Conservation (phyloP, 2,329 filamentous ascomycete genomes). For the Microcyclosporella mali region DNA sequence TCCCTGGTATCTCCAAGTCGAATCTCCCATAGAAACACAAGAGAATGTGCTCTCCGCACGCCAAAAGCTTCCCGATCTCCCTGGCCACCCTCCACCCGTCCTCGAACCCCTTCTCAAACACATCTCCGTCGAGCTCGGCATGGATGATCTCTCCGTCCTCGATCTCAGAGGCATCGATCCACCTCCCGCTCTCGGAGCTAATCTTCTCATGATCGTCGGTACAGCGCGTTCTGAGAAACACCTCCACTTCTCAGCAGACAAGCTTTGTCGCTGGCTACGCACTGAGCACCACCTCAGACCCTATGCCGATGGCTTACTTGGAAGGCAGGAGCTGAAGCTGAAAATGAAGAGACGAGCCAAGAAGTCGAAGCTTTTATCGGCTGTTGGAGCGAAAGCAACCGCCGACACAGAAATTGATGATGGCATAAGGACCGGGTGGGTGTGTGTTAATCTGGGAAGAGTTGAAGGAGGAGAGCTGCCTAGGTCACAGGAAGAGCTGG, state of each 20-base stretch:
- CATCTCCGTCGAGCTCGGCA: slow-evolving; percentile 74
- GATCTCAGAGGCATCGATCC: slow-evolving; percentile 82
- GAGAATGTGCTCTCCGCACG: slow-evolving; percentile 44
- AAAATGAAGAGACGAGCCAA: slow-evolving; percentile 75
- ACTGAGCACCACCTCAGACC: slow-evolving; percentile 66
- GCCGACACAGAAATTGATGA: slow-evolving; percentile 64
- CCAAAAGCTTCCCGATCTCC: slow-evolving; percentile 58
- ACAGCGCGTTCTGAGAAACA: slow-evolving; percentile 91
- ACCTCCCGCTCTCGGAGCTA: slow-evolving; percentile 77
- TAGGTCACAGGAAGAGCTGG: slow-evolving; percentile 31
- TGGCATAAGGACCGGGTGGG: slow-evolving; percentile 88
- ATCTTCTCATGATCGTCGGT: slow-evolving; percentile 86
- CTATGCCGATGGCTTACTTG: slow-evolving; percentile 79
- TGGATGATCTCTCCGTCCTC: slow-evolving; percentile 73
- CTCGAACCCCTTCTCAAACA: slow-evolving; percentile 68
- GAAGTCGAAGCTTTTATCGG: slow-evolving; percentile 73
- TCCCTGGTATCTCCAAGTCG: slow-evolving; percentile 82
- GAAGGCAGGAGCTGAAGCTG: slow-evolving; percentile 83
- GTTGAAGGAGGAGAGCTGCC: slow-evolving; percentile 64
- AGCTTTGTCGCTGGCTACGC: slow-evolving; percentile 80
- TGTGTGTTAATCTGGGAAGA: slow-evolving; percentile 82
- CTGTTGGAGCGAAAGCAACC: slow-evolving; percentile 52
- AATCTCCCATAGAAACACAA: slow-evolving; percentile 28
- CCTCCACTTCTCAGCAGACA: slow-evolving; percentile 81
- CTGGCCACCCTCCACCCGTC: slow-evolving; percentile 63